phyloP scores from a whole-genome alignment of 805 yeast species.

The Candida boleticola region DNA sequence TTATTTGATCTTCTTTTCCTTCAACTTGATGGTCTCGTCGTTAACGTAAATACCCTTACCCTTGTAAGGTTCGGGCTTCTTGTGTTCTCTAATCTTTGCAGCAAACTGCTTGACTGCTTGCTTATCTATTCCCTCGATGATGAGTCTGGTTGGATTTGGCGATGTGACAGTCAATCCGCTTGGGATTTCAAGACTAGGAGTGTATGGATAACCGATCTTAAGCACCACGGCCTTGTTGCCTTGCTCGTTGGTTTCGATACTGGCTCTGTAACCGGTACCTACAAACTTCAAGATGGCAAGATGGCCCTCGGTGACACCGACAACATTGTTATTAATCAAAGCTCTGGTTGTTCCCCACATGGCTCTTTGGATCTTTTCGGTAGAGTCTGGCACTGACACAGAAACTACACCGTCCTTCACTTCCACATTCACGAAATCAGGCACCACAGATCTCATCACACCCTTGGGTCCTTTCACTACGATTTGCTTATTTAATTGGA shows the following conservation, averaged over 20 bases:
- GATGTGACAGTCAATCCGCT: conserved; percentile 67
- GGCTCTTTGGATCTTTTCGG: conserved; percentile 66
- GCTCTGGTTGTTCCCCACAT: conserved; percentile 96
- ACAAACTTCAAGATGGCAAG: conserved; percentile 81
- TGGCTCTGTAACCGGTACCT: conserved; percentile 96
- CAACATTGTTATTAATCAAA: conserved; percentile 68
- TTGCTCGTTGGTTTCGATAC: conserved; percentile 51
- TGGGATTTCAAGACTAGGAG: conserved; percentile 76
- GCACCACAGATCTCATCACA: conserved; percentile 56
- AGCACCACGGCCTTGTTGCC: conserved; percentile 61
- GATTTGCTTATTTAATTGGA: conserved; percentile 56
- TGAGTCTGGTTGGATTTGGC: conserved; percentile 82
- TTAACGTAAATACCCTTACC: conserved; percentile 96
- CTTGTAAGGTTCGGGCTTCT: conserved; percentile 97
- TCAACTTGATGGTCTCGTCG: conserved; percentile 85
- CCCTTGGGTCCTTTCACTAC: conserved; percentile 81
- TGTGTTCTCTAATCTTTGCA: conserved; percentile 77
- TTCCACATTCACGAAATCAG: conserved; percentile 61
- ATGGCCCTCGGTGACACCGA: conserved; percentile 94
- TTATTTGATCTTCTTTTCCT: conserved; percentile 91
- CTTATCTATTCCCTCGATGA: conserved; percentile 84
- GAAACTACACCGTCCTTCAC: conserved; percentile 39
- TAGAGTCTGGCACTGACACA: conserved; percentile 57
- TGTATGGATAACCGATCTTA: conserved; percentile 85
- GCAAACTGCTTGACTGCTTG: conserved; percentile 88